Evolutionary conservation across 345 rosid species (phyloP), one percentile per base, ranked within the genome.

Genomic region (Arabidopsis suecica): DNA sequence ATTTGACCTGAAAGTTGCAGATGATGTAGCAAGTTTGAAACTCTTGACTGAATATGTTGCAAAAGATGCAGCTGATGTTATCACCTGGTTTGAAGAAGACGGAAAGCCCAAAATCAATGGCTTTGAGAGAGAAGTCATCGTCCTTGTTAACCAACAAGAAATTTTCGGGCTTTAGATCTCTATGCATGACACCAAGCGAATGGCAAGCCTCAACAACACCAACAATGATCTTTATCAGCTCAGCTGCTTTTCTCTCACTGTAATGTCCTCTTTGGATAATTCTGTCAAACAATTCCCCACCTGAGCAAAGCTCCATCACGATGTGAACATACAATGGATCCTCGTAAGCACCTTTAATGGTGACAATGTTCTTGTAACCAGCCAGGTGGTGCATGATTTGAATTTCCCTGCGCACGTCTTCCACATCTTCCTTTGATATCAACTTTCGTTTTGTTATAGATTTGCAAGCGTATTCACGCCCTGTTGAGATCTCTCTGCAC

Each of bases 311-410:
- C 88, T 94, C 98, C 98, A 94, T 94, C 51, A 94, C 97, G 20
- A 94, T 94, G 80, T 94, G 97, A 34, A 91, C 95, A 67, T 84
- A 86, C 49, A 94, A 68, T 1, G 89, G 51, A 76, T 94, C 98
- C 86, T 94, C 98, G 33, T 89, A 94, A 23, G 98, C 96, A 69
- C 98, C 97, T 86, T 89, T 94, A 41, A 94, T 94, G 13, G 93
- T 89, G 65, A 94, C 97, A 63, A 94, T 91, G 67, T 94, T 89
- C 81, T 84, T 86, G 83, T 94, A 95, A 75, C 98, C 97, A 0
- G 98, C 97, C 86, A 94, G 87, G 78, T 94, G 98, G 71, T 94
- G 98, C 98, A 94, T 94, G 84, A 91, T 94, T 87, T 91, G 97
- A 74, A 94, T 94, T 83, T 94, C 98, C 81, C 98, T 86, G 69